Conservation (phyloP, 257 asterid genomes). For the Salvia miltiorrhiza region DNA sequence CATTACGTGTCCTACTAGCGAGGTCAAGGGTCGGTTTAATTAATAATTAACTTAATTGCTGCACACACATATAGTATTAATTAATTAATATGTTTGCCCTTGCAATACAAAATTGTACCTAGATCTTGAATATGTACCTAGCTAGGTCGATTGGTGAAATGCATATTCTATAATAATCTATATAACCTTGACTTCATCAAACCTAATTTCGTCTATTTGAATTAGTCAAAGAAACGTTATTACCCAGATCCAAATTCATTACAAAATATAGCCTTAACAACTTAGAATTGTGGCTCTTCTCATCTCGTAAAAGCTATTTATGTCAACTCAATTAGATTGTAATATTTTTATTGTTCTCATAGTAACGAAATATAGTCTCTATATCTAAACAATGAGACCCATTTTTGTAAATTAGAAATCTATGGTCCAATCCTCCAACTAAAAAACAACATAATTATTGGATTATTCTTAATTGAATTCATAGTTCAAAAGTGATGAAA, state of each 20-base stretch:
- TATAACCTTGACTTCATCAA: constrained; percentile 4
- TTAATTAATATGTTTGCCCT: neutral
- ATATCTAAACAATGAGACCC: too few relatives aligned
- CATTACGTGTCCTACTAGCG: constrained; percentile 15
- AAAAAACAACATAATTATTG: neutral
- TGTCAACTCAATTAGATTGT: neutral
- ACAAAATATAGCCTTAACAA: neutral
- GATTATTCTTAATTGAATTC: neutral
- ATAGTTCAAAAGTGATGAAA: too few relatives aligned
- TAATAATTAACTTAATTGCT: neutral
- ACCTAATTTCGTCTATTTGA: neutral
- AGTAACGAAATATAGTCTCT: too few relatives aligned
- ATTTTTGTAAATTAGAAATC: too few relatives aligned
- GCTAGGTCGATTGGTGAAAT: constrained; percentile 7
- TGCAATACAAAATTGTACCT: constrained; percentile 9
- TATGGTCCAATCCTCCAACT: too few relatives aligned
- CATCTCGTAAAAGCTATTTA: too few relatives aligned
- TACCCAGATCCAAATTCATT: constrained; percentile 23
- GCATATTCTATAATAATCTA: neutral
- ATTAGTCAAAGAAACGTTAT: constrained; percentile 13
- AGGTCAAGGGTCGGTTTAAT: constrained; percentile 22
- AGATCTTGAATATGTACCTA: constrained; percentile 17
- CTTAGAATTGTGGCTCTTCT: neutral
- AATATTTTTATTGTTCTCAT: neutral
- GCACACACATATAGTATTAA: neutral